Evolutionary conservation across 2,329 filamentous ascomycete genomes (phyloP).

Genomic region (Penicillium sp.): DNA sequence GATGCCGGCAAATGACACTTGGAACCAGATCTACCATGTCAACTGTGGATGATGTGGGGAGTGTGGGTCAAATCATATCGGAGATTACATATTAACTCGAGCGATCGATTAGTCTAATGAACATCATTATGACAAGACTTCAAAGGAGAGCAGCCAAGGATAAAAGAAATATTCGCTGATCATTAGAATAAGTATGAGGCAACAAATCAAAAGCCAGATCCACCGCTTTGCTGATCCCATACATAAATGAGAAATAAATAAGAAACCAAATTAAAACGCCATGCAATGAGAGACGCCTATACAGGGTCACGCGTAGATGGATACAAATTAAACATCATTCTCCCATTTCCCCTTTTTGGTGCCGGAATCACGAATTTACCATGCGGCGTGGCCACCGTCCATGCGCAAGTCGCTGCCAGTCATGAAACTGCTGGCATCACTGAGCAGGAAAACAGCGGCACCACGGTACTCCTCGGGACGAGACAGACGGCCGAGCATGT

Average conservation of each 20-base stretch:
- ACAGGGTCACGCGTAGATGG: constrained; percentile 13
- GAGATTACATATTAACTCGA: constrained; percentile 13
- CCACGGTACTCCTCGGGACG: constrained; percentile 68
- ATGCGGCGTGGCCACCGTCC: constrained; percentile 56
- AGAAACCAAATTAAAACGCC: constrained; percentile 15
- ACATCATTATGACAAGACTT: constrained; percentile 6
- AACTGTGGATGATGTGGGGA: background rate
- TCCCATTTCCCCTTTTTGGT: background rate
- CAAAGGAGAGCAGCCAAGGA: background rate
- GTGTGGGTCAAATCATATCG: constrained; percentile 17
- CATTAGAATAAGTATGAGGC: background rate
- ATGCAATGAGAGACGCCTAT: constrained; percentile 20
- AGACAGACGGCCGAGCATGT: constrained; percentile 76
- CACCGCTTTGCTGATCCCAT: constrained; percentile 8
- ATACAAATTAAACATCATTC: constrained; percentile 1
- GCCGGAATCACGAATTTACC: constrained; percentile 37
- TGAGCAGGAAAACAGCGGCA: constrained; percentile 49
- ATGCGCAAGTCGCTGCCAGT: constrained; percentile 57
- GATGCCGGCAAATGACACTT: constrained; percentile 10
- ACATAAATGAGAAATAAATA: background rate
- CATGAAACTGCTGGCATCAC: constrained; percentile 56
- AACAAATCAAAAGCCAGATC: constrained; percentile 3
- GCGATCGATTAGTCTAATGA: constrained; percentile 21
- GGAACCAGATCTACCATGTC: constrained; percentile 18
- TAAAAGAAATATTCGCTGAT: constrained; percentile 6